phyloP scores from a whole-genome alignment of 495 filamentous ascomycete species.

The Xylaria cubensis region DNA sequence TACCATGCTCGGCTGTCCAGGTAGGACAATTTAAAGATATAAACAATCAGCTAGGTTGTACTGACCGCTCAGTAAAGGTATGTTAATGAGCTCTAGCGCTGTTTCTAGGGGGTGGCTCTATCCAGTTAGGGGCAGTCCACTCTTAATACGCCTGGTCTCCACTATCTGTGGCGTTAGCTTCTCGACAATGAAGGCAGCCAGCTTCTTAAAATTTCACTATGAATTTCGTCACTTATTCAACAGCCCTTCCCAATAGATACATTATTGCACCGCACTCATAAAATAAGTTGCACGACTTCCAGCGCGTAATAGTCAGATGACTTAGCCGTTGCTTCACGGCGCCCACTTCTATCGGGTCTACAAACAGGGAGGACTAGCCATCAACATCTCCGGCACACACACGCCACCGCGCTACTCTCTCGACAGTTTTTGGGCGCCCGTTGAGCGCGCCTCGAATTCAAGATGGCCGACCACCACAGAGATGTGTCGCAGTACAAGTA shows the following conservation, averaged over 20 bases:
- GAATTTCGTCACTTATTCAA: constrained; percentile 26
- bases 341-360: constrained; percentile 38
- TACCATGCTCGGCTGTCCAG: background rate
- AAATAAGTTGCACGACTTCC: background rate
- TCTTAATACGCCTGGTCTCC: background rate
- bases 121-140: background rate
- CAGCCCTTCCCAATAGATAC: constrained; percentile 18
- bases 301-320: constrained; percentile 38
- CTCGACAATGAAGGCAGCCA: constrained; percentile 6
- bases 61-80: background rate
- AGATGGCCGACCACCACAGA: constrained; percentile 83
- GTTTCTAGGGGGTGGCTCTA: background rate
- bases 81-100: background rate
- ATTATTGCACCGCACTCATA: constrained; percentile 24
- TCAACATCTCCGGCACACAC: constrained; percentile 34
- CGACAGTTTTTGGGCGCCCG: background rate
- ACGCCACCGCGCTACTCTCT: background rate
- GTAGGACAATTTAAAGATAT: background rate
- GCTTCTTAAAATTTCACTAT: constrained; percentile 38
- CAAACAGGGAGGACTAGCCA: constrained; percentile 39
- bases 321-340: constrained; percentile 36
- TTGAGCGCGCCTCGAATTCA: constrained; percentile 36
- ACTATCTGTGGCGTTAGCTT: constrained; percentile 15
- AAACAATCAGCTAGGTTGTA: background rate
- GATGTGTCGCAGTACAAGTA: constrained; percentile 99